Evolutionary conservation across 2,329 filamentous ascomycete genomes (phyloP), one percentile per base, ranked within the genome.

Genomic region (Chaetoscypha palmicola): DNA sequence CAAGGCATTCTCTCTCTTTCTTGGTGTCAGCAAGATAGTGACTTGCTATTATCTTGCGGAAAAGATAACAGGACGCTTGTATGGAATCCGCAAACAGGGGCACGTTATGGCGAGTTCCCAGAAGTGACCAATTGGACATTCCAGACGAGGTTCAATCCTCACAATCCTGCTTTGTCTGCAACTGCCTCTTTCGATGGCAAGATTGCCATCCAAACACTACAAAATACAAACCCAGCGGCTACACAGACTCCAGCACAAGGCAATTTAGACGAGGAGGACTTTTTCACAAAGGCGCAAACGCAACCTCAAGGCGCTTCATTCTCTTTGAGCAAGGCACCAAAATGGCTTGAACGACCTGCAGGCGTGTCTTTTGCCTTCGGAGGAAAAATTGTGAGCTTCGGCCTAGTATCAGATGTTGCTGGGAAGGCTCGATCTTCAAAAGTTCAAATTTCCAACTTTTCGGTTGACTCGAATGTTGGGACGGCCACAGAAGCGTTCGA

Each of bases 91-190:
- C 86, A 92, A 59, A 95, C 85, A 2, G 91, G 91, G 41, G 80
- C 92, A 61, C 74, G 78, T 10, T 84, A 89, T 51, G 92, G 94
- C 53, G 91, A 97, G 66, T 91, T 97, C 61, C 90, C 91, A 3
- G 88, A 96, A 58, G 90, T 94, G 42, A 96, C 91, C n/a, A 98
- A 97, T 66, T 98, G 92, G 91, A 95, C 90, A 4, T 98, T 98
- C 71, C 82, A 91, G 62, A 95, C 92, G 4, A 79, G 83, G 50
- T 97, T 94, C 76, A 90, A 95, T 64, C 92, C 92, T 22, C 81
- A 86, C 55, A 95, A 98, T 64, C 91, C 92, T 9, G 86, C 82
- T 61, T 73, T 98, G 46, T 87, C 91, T 38, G 94, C 94, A 14
- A 97, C 92, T 14, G 92, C 94, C 8, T 94, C 91, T 2, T 97